These are phyloP conservation scores for Penicillium crystallinum DNA, from an alignment of 495 filamentous ascomycete genomes.

Conservation along the genomic window DNA sequence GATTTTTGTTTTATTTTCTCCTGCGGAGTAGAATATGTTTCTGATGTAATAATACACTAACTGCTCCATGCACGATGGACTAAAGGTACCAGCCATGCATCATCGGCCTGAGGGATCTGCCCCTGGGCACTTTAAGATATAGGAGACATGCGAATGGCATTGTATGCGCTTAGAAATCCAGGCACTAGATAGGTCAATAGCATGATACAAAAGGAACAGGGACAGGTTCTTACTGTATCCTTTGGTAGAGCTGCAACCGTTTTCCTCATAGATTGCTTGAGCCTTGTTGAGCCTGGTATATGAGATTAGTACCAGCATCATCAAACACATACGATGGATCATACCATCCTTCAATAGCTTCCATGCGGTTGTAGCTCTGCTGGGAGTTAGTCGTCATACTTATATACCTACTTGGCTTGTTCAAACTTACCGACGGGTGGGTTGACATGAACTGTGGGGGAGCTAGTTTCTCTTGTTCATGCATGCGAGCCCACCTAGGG, in stretches of 20 bases:
- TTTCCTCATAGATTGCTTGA: constrained; percentile 29
- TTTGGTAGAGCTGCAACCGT: constrained; percentile 26
- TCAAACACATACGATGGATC: background rate
- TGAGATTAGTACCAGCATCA: constrained; percentile 1
- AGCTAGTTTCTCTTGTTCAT: constrained; percentile 48
- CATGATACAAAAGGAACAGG: background rate
- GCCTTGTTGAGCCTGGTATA: constrained; percentile 30
- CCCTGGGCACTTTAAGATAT: background rate
- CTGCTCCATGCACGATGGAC: background rate
- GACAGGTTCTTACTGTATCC: constrained; percentile 25
- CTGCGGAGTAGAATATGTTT: no score
- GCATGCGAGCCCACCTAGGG: constrained; percentile 68
- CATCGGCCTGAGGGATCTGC: background rate
- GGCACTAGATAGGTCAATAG: constrained; percentile 21
- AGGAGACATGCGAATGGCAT: constrained; percentile 3
- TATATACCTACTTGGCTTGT: background rate
- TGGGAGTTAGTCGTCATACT: constrained; percentile 13
- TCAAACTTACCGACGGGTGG: constrained; percentile 65
- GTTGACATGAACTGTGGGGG: constrained; percentile 80
- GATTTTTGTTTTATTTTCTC: no score
- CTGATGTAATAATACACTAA: background rate
- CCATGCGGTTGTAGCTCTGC: constrained; percentile 62
- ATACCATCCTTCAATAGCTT: constrained; percentile 62
- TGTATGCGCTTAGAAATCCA: constrained; percentile 26
- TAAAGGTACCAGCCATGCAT: background rate